Evolutionary conservation across 1,284 basidiomycete species (phyloP), one percentile per base, ranked within the genome.

Genomic region (Boletellus deceptivus): DNA sequence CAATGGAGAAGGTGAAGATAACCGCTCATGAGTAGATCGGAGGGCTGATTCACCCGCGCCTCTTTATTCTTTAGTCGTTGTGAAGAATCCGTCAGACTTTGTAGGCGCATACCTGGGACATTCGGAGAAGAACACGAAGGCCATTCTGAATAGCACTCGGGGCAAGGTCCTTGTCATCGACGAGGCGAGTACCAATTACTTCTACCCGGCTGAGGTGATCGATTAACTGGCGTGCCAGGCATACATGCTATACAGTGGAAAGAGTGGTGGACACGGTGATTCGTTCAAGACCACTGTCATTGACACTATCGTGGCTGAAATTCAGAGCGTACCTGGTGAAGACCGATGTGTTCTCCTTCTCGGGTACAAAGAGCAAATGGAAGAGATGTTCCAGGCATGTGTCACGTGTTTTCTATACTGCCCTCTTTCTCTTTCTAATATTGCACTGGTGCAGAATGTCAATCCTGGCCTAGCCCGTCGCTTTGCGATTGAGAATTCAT

Each of bases 111-210:
- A 65, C 31, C 54, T 86, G 4, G 84, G 83, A 3, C 70, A 77
- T 42, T 83, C 84, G 0, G 84, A 86, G 62, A 69, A 57, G n/a
- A 77, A 84, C 7, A 85, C 83, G 0, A 86, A 83, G 55, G 75
- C 70, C 0, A 84, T 86, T 31, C 67, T 86, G 1, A 73, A 74
- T 0, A 77, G 61, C 43, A 77, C 78, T 0, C 69, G 77, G 2
- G 84, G 83, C 8, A 86, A 86, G 58, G 81, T 86, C 3, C 66
- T 86, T 24, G 75, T 86, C 11, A 86, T 86, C 35, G 83, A 86
- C 52, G 83, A 86, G 74, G 83, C 77, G 49, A 43, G 71, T 59
- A 27, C 9, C 1, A 2, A 10, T 29, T 8, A 22, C 41, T 37
- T 25, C 16, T 3, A 13, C 29, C 18, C 18, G 8, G 4, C 8